Base-by-base conservation (phyloP, 2,329 filamentous ascomycete genomes). In the Phyllosticta citribraziliensis region DNA sequence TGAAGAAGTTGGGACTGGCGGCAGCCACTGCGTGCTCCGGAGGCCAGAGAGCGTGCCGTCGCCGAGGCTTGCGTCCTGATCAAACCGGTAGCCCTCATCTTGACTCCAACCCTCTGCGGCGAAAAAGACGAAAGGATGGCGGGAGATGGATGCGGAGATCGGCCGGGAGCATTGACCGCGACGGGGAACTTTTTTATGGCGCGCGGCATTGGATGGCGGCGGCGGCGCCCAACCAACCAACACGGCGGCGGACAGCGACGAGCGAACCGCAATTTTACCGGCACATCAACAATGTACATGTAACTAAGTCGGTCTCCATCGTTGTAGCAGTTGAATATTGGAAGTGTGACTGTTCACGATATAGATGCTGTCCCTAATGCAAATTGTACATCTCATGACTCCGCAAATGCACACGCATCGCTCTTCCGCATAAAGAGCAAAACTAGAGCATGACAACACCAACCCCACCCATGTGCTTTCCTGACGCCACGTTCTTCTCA, bases 381-480 rank as follows among this genome's bases (percentile, higher is more conserved):
- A 30, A 30, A 5, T 30, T 30, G 3, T 30, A 8, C 14, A 47
- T 5, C 5, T 6, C 8, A 47, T n/a, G 40, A 47, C 40, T 47
- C 14, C 27, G 27, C 27, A 5, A 30, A 30, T 30, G 27, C 27
- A 30, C 6, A 30, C 27, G 9, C 27, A 22, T 10, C 27, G 27
- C 27, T 30, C 27, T 5, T 47, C 40, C 40, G 11, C 17, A 47
- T 47, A 8, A 4, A 47, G 14, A 40, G 33, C 6, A 47, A 47
- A 47, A 12, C 55, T 12, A 88, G 69, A 88, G 78, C 86, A 96
- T 91, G 24, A 96, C 90, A 70, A 96, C 84, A 50, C 94, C 94
- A 63, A 99, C 86, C 1, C 94, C 93, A 67, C 92, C 94, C 71
- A 91, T 84, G 64, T 84, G 82, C 62, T 86, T 85, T 67, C 87